These are phyloP conservation scores for Hirsutella rhossiliensis DNA, from an alignment of 2,329 filamentous ascomycete genomes.

Conservation along the genomic window DNA sequence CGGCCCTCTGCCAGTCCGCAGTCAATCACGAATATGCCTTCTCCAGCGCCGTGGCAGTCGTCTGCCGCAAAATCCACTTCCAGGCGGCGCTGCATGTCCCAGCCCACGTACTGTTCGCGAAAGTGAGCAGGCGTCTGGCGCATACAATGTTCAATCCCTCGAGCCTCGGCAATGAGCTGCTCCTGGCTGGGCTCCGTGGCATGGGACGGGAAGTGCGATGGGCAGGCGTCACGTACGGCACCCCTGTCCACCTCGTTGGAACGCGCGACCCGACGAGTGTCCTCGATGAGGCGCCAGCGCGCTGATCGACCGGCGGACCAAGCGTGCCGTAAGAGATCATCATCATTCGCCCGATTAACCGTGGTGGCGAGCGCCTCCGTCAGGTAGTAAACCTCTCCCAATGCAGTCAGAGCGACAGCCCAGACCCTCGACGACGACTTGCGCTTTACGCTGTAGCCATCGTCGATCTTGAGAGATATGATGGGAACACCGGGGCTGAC, in stretches of 20 bases:
- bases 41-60: conserved; percentile 64
- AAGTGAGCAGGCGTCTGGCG: conserved; percentile 66
- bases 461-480: conserved; percentile 70
- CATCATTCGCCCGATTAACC: conserved; percentile 31
- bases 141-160: conserved; percentile 69
- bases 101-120: conserved; percentile 63
- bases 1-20: conserved; percentile 55
- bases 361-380: conserved; percentile 54
- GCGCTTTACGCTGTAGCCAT: conserved; percentile 62
- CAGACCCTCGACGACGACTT: conserved; percentile 62
- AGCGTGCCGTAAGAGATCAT: conserved; percentile 52
- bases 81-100: conserved; percentile 82
- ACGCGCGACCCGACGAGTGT: conserved; percentile 59
- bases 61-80: conserved; percentile 84
- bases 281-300: conserved; percentile 71
- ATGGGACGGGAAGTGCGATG: conserved; percentile 65
- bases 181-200: conserved; percentile 58
- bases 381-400: conserved; percentile 85
- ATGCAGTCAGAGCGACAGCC: conserved; percentile 86
- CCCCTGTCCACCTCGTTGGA: conserved; percentile 63
- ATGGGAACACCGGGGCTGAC: conserved; percentile 90
- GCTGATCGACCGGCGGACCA: conserved; percentile 73
- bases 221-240: conserved; percentile 61
- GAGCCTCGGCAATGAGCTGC: conserved; percentile 64
- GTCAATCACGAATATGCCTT: conserved; percentile 62